phyloP scores from a whole-genome alignment of 2,329 filamentous ascomycete genomes.

The Nothopassalora personata region DNA sequence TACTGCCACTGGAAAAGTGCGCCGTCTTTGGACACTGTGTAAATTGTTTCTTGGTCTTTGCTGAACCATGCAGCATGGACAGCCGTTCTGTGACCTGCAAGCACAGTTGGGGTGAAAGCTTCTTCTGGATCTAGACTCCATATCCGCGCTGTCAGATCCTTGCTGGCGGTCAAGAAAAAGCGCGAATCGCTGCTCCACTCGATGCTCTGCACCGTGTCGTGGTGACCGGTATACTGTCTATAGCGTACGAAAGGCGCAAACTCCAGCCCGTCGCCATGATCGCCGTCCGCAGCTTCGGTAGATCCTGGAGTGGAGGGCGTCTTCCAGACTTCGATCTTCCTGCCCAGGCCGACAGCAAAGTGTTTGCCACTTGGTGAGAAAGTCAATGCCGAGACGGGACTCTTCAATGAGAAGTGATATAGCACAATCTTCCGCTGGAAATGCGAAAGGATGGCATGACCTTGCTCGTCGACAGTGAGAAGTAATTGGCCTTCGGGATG shows the following conservation, averaged over 20 bases:
- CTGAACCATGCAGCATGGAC: constrained; percentile 97
- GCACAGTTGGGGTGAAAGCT: constrained; percentile 80
- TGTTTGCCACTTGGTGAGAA: constrained; percentile 88
- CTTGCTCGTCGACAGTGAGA: constrained; percentile 89
- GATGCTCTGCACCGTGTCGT: constrained; percentile 77
- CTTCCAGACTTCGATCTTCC: constrained; percentile 91
- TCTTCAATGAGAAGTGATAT: constrained; percentile 92
- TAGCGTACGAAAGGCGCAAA: constrained; percentile 93
- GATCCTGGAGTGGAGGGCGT: constrained; percentile 73
- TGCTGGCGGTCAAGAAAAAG: constrained; percentile 89
- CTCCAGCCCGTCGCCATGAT: constrained; percentile 76
- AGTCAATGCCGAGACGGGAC: constrained; percentile 72
- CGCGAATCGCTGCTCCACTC: constrained; percentile 95
- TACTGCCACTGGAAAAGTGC: constrained; percentile 94
- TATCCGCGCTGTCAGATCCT: constrained; percentile 86
- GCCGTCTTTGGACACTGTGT: constrained; percentile 95
- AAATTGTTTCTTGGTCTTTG: constrained; percentile 88
- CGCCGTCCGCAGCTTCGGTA: constrained; percentile 44
- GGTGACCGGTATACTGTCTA: constrained; percentile 80
- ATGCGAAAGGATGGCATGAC: constrained; percentile 87
- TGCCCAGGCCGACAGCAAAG: constrained; percentile 82
- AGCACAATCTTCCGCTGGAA: constrained; percentile 78
- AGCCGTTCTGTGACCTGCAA: constrained; percentile 84
- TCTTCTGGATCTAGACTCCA: constrained; percentile 89
- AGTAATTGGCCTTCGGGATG: constrained; percentile 87